Base-by-base conservation (phyloP, 257 asterid species). In the Sherardia arvensis region DNA sequence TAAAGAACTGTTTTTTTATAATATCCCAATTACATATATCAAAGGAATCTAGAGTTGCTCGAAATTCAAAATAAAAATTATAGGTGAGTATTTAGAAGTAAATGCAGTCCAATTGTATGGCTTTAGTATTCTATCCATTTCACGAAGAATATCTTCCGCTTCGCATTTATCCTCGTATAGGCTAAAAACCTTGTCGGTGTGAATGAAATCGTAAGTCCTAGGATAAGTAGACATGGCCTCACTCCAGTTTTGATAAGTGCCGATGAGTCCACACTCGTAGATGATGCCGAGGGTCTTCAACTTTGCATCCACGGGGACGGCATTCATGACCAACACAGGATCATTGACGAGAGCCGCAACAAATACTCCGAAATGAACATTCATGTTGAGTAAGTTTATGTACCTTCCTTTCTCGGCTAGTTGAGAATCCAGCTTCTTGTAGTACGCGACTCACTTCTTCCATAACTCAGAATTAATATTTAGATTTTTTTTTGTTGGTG, bases 141-240 rank as follows among this genome's bases (percentile, higher is more conserved):
- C 98, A 48, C 88, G 53, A 59, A 91, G 64, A 21, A 91, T 86
- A 51, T 80, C 92, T 58, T 91, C 90, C 45, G 82, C 68, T 12
- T 82, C 88, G 38, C 98, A 91, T 66, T 92, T 85, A 72, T 75
- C 87, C 38, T 72, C 77, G 74, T 88, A 91, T 38, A 91, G 83
- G 72, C 88, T 80, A 74, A 91, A 91, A 29, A 88, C 55, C 0
- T 85, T 64, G 69, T 83, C 78, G 0, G 95, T 90, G 53, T 91
- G 98, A 64, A 91, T 86, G 84, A 91, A 88, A 77, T 91, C 98
- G 5, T 88, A 91, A 5, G 95, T 88, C 77, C 98, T 80, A 21
- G 98, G 96, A 57, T 91, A 91, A 0, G 95, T 88, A 38, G 98
- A 91, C 95, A 91, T 85, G 34, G 98, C 96, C 65, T 91, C 96